phyloP scores from a whole-genome alignment of 2,329 filamentous ascomycete species.

The Madurella mycetomatis region DNA sequence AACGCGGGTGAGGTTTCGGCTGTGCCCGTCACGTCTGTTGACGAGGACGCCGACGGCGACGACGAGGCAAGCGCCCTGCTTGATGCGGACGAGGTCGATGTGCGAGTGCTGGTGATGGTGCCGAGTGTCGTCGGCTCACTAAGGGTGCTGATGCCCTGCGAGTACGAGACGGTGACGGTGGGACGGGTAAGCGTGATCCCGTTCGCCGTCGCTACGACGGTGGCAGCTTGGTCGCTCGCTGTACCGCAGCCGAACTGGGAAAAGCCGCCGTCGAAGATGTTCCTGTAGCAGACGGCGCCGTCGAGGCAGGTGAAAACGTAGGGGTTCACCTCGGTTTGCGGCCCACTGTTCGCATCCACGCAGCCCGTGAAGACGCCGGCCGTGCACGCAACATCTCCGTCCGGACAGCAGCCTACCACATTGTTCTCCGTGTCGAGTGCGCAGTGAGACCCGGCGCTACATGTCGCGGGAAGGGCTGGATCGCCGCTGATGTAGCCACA shows the following conservation, averaged over 20 bases:
- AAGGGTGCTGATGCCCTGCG: conserved; percentile 36
- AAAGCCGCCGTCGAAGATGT: conserved; percentile 51
- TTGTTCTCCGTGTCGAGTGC: conserved; percentile 47
- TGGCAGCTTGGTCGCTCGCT: conserved; percentile 44
- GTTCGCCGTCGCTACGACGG: conserved; percentile 43
- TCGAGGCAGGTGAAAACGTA: conserved; percentile 54
- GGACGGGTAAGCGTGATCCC: conserved; percentile 39
- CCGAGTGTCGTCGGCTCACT: conserved; percentile 41
- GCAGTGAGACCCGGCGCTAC: conserved; percentile 54
- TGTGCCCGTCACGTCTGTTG: conserved; percentile 11
- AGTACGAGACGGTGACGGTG: conserved; percentile 39
- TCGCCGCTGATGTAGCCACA: conserved; percentile 56
- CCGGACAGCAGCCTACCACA: conserved; percentile 54
- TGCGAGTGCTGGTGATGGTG: conserved; percentile 22
- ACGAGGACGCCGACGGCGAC: conserved; percentile 9
- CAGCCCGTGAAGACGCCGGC: conserved; percentile 55
- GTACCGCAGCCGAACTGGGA: conserved; percentile 56
- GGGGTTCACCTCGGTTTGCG: conserved; percentile 49
- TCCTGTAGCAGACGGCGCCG: conserved; percentile 50
- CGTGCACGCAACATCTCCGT: conserved; percentile 46
- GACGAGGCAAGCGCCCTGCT: conserved; percentile 4
- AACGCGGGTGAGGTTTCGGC: conserved; percentile 12
- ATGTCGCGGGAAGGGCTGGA: conserved; percentile 50
- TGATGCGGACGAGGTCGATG: conserved; percentile 11
- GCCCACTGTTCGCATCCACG: conserved; percentile 47